These are phyloP conservation scores for Tulasnella sp. DNA, from an alignment of 768 basidiomycete species.

Conservation along the genomic window DNA sequence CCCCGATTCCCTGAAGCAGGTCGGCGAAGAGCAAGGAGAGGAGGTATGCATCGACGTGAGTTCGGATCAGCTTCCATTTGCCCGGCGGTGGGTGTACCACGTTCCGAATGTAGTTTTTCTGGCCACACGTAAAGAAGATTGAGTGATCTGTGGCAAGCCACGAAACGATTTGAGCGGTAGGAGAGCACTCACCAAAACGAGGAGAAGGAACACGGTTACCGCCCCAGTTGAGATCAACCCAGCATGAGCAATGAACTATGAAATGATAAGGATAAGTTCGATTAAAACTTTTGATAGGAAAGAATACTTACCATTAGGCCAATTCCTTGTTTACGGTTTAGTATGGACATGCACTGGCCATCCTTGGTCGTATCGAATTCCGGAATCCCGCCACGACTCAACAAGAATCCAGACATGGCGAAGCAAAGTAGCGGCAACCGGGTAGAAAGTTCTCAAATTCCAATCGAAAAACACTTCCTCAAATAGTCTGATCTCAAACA, in stretches of 20 bases:
- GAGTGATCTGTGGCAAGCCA: not conserved
- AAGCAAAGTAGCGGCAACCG: not conserved
- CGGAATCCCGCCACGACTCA: not conserved
- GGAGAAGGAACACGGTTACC: slow-evolving; percentile 1
- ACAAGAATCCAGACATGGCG: not conserved
- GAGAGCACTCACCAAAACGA: not conserved
- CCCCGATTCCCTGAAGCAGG: slow-evolving; percentile 17
- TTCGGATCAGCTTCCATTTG: slow-evolving; percentile 21
- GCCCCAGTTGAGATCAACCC: slow-evolving; percentile 22
- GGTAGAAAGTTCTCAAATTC: not conserved
- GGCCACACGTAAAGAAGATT: too few relatives aligned
- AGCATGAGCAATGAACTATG: slow-evolving; percentile 21
- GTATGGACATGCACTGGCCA: slow-evolving; percentile 11
- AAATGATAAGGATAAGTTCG: not conserved
- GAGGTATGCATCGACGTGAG: slow-evolving; percentile 23
- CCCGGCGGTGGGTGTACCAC: slow-evolving; percentile 17
- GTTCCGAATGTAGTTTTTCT: slow-evolving; percentile 24
- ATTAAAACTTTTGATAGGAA: not conserved
- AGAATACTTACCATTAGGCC: not conserved
- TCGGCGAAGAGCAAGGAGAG: slow-evolving; percentile 14
- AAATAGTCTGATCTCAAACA: not conserved
- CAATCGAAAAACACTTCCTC: not conserved
- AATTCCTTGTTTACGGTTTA: slow-evolving; percentile 11
- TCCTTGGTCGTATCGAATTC: not conserved
- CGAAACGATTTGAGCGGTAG: not conserved